Conservation (phyloP, 805 yeast species). For the Suhomyces prunicola region DNA sequence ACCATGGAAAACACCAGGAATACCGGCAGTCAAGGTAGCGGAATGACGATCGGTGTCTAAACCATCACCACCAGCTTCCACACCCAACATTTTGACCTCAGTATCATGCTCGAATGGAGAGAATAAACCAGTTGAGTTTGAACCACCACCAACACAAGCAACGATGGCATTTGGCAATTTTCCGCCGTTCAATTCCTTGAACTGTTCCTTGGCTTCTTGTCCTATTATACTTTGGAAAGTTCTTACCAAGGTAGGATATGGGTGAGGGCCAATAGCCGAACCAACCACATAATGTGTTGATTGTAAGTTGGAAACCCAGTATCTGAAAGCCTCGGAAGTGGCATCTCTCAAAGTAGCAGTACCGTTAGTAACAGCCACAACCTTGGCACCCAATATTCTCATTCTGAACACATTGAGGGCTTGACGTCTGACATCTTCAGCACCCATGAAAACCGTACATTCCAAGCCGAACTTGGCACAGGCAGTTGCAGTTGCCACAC, state of each 20-base stretch:
- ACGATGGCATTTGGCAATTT: slow-evolving; percentile 89
- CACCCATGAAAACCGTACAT: slow-evolving; percentile 98
- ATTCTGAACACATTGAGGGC: slow-evolving; percentile 97
- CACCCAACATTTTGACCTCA: slow-evolving; percentile 80
- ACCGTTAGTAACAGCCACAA: slow-evolving; percentile 90
- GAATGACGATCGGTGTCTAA: slow-evolving; percentile 84
- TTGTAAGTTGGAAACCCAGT: slow-evolving; percentile 86
- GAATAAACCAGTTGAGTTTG: slow-evolving; percentile 94
- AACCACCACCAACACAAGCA: slow-evolving; percentile 99
- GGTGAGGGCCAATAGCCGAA: slow-evolving; percentile 98
- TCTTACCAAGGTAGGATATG: slow-evolving; percentile 96
- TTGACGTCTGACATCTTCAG: slow-evolving; percentile 98
- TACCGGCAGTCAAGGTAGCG: slow-evolving; percentile 93
- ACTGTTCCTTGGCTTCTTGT: slow-evolving; percentile 88
- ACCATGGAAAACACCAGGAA: slow-evolving; percentile 98
- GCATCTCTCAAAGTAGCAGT: slow-evolving; percentile 97
- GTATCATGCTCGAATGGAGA: slow-evolving; percentile 85
- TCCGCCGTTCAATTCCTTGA: slow-evolving; percentile 72
- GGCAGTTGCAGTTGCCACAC: slow-evolving; percentile 91
- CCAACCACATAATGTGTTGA: slow-evolving; percentile 95
- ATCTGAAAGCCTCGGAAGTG: slow-evolving; percentile 93
- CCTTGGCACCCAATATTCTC: slow-evolving; percentile 94
- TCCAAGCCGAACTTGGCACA: slow-evolving; percentile 89
- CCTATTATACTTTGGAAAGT: slow-evolving; percentile 98
- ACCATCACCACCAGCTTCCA: slow-evolving; percentile 99